Evolutionary conservation across 208 protist genomes (phyloP).

Genomic region (Naegleria lovaniensis): DNA sequence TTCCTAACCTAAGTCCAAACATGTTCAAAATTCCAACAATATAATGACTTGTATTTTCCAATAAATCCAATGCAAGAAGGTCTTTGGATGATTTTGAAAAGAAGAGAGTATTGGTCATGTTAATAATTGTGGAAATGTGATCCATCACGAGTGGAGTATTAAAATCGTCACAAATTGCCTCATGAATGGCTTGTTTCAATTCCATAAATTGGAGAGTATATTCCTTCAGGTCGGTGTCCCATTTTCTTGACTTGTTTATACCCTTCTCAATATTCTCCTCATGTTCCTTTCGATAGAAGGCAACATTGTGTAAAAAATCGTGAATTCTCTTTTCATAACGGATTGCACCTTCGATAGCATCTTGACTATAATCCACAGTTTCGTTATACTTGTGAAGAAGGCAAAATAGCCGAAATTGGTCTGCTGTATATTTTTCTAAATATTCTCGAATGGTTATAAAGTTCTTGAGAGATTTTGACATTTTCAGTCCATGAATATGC

Average conservation of each 20-base stretch:
- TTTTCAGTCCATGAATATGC: constrained; percentile 95
- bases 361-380: constrained; percentile 81
- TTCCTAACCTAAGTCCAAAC: constrained; percentile 55
- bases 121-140: constrained; percentile 63
- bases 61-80: constrained; percentile 55
- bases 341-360: constrained; percentile 73
- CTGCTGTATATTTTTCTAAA: constrained; percentile 60
- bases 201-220: constrained; percentile 56
- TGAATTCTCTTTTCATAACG: constrained; percentile 67
- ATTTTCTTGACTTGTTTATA: constrained; percentile 47
- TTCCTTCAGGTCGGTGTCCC: constrained; percentile 44
- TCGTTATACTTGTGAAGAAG: constrained; percentile 77
- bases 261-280: not conserved
- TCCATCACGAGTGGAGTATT: constrained; percentile 75
- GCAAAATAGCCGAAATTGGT: constrained; percentile 87
- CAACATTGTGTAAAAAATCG: constrained; percentile 70
- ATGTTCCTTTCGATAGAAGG: constrained; percentile 27
- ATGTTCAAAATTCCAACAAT: constrained; percentile 79
- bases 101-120: constrained; percentile 68
- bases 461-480: constrained; percentile 99
- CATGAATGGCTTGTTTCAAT: constrained; percentile 35
- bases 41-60: constrained; percentile 68
- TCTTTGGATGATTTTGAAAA: constrained; percentile 30
- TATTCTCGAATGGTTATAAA: constrained; percentile 94
- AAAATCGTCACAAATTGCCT: constrained; percentile 68